phyloP scores from a whole-genome alignment of 139 green algal species.

The Picochlorum sp. region DNA sequence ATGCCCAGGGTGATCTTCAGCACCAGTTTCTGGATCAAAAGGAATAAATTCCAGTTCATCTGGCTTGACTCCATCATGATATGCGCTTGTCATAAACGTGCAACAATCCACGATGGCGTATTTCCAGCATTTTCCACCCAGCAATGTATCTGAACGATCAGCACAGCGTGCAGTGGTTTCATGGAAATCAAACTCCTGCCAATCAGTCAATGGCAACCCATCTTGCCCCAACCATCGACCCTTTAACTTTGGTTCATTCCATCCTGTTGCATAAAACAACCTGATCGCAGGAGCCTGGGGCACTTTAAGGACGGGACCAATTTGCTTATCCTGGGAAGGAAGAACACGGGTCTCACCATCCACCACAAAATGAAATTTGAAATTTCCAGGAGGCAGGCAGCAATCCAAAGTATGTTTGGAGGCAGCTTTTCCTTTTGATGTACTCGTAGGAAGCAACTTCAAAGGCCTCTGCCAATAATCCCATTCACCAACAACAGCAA shows the following conservation, averaged over 20 bases:
- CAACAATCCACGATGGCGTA: background rate
- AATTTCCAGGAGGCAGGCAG: slow-evolving; percentile 39
- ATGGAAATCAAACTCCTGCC: slow-evolving; percentile 9
- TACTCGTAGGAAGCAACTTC: slow-evolving; percentile 25
- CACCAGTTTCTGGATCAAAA: slow-evolving; percentile 15
- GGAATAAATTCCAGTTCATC: slow-evolving; percentile 39
- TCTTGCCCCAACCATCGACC: slow-evolving; percentile 5
- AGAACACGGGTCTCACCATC: slow-evolving; percentile 40
- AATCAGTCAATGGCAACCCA: slow-evolving; percentile 30
- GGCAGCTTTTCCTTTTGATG: background rate
- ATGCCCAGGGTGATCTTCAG: slow-evolving; percentile 22
- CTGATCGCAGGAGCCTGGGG: slow-evolving; percentile 28
- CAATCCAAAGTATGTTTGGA: slow-evolving; percentile 19
- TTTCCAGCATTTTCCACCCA: background rate
- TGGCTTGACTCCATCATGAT: background rate
- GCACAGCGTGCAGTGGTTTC: background rate
- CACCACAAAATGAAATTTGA: slow-evolving; percentile 50
- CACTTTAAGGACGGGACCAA: slow-evolving; percentile 38
- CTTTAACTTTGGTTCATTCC: slow-evolving; percentile 31
- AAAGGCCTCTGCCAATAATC: slow-evolving; percentile 34
- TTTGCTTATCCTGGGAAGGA: slow-evolving; percentile 25
- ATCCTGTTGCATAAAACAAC: slow-evolving; percentile 54
- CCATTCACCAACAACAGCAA: slow-evolving; percentile 43
- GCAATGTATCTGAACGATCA: background rate
- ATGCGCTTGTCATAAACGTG: background rate